These are phyloP conservation scores for Schizopora paradoxa DNA, from an alignment of 1,284 basidiomycete species.

Conservation along the genomic window DNA sequence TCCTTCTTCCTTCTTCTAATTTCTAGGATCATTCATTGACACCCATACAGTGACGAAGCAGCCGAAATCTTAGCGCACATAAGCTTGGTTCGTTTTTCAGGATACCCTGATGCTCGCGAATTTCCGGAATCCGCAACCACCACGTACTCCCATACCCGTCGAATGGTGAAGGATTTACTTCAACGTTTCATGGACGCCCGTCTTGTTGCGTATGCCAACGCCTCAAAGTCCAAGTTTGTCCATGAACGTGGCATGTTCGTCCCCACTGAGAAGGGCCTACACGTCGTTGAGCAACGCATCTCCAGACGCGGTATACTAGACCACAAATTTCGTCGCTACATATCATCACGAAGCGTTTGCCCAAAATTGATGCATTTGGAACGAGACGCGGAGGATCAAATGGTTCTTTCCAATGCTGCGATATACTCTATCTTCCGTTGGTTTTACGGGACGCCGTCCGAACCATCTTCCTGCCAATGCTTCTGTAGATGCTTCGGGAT, in stretches of 20 bases:
- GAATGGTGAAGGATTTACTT: slow-evolving; percentile 99
- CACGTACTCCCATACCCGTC: slow-evolving; percentile 98
- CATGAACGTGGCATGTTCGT: slow-evolving; percentile 96
- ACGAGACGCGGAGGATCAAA: slow-evolving; percentile 92
- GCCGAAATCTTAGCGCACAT: slow-evolving; percentile 92
- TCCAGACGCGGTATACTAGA: slow-evolving; percentile 97
- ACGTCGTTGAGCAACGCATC: slow-evolving; percentile 98
- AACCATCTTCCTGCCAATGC: slow-evolving; percentile 60
- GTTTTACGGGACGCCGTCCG: slow-evolving; percentile 84
- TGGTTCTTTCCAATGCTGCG: slow-evolving; percentile 90
- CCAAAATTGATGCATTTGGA: slow-evolving; percentile 98
- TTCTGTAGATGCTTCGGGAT: slow-evolving; percentile 59
- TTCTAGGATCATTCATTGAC: slow-evolving; percentile 35
- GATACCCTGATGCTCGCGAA: slow-evolving; percentile 95
- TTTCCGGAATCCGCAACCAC: slow-evolving; percentile 99
- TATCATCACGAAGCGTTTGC: slow-evolving; percentile 92
- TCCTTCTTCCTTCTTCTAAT: slow-evolving; percentile 95
- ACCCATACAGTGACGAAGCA: slow-evolving; percentile 79
- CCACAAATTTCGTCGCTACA: slow-evolving; percentile 87
- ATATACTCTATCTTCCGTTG: slow-evolving; percentile 93
- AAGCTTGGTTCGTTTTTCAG: slow-evolving; percentile 98
- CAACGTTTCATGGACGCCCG: slow-evolving; percentile 99
- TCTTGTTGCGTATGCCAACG: slow-evolving; percentile 93
- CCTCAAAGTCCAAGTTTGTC: slow-evolving; percentile 84
- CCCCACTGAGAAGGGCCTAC: slow-evolving; percentile 95